phyloP scores from a whole-genome alignment of 768 basidiomycete genomes.

The Pholiota conissans region DNA sequence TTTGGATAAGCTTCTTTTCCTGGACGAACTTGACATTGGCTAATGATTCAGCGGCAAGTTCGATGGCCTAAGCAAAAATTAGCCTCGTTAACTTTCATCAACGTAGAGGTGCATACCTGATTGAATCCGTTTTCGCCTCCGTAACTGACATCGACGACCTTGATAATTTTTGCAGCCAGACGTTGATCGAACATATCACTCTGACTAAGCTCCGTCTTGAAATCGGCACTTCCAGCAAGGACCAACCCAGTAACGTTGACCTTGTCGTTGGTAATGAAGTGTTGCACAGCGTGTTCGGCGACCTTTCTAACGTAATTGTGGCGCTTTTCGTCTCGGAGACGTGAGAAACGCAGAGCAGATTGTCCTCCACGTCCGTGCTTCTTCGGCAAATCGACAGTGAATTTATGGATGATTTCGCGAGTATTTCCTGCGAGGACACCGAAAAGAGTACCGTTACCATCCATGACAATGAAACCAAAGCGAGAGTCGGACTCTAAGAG shows the following conservation, averaged over 20 bases:
- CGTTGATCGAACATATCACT: conserved; percentile 95
- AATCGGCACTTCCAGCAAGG: conserved; percentile 95
- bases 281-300: conserved; percentile 94
- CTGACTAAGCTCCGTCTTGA: conserved; percentile 97
- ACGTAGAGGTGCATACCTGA: conserved; percentile 56
- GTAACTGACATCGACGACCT: conserved; percentile 97
- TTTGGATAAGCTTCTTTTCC: conserved; percentile 97
- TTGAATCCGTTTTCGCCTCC: conserved; percentile 99
- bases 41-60: conserved; percentile 92
- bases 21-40: conserved; percentile 99
- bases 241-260: conserved; percentile 97
- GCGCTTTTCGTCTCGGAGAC: conserved; percentile 97
- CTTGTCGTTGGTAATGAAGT: conserved; percentile 97
- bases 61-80: conserved; percentile 71
- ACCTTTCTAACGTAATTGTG: conserved; percentile 99
- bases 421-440: conserved; percentile 96
- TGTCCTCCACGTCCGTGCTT: conserved; percentile 99
- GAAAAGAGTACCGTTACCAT: conserved; percentile 96
- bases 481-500: conserved; percentile 95
- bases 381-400: conserved; percentile 98
- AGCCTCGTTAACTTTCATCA: not conserved
- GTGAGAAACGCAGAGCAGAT: conserved; percentile 98
- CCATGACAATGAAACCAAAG: conserved; percentile 99
- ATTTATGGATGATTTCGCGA: conserved; percentile 96
- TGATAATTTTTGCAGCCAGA: conserved; percentile 89